Evolutionary conservation across 202 grass and related monocot species (phyloP).

Genomic region (Miscanthus sacchariflorus): DNA sequence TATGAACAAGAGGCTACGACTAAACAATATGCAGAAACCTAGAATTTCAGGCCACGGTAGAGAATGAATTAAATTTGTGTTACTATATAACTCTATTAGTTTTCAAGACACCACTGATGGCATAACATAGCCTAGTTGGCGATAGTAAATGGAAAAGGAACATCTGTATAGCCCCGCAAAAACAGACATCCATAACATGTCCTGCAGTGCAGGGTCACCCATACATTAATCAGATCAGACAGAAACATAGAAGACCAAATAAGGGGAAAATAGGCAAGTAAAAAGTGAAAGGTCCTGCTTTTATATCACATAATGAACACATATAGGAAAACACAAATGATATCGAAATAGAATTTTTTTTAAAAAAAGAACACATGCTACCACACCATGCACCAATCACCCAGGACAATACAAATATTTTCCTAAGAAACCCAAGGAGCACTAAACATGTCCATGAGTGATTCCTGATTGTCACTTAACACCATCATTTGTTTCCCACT

Average conservation of each 20-base stretch:
- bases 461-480: neutral
- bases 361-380: neutral
- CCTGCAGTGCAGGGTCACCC: neutral
- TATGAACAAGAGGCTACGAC: neutral
- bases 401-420: neutral
- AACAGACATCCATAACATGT: neutral
- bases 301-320: neutral
- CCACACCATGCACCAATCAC: neutral
- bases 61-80: neutral
- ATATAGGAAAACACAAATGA: neutral
- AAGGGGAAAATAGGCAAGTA: neutral
- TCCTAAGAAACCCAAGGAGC: neutral
- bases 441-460: neutral
- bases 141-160: neutral
- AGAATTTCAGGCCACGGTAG: neutral
- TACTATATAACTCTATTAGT: neutral
- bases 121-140: neutral
- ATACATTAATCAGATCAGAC: neutral
- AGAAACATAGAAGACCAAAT: neutral
- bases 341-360: neutral
- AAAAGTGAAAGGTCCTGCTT: neutral
- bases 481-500: neutral
- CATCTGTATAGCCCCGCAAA: neutral
- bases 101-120: neutral
- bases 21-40: slow-evolving; percentile 11